Conservation (phyloP, 2,329 filamentous ascomycete genomes). For the Beauveria bassiana region DNA sequence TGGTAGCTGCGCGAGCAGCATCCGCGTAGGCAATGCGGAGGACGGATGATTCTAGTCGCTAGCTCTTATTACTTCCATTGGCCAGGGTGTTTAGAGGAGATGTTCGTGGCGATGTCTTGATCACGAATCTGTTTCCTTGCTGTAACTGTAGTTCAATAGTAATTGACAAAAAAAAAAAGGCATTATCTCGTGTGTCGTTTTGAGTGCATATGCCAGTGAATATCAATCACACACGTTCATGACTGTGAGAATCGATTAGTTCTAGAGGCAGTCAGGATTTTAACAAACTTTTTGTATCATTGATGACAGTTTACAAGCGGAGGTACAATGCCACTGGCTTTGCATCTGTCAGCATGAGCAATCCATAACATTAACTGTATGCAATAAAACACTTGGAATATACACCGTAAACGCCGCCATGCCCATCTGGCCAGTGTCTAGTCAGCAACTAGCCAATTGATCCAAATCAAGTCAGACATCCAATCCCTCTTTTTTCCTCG, state of each 20-base stretch:
- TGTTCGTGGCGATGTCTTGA: neutral
- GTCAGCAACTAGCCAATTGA: constrained; percentile 12
- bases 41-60: neutral
- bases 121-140: constrained; percentile 4
- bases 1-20: neutral
- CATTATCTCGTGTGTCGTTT: too few species aligned
- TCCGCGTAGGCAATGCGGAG: constrained; percentile 2
- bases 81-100: neutral
- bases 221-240: too few species aligned
- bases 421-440: constrained; percentile 21
- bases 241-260: too few species aligned
- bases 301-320: too few species aligned
- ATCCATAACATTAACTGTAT: constrained; percentile 8
- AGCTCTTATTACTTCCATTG: neutral
- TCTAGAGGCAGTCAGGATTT: too few species aligned
- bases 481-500: constrained; percentile 12
- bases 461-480: constrained; percentile 24
- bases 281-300: too few species aligned
- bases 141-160: constrained; percentile 10
- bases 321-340: too few species aligned
- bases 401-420: constrained; percentile 24
- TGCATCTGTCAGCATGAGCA: neutral
- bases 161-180: neutral
- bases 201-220: too few species aligned
- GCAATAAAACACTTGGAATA: constrained; percentile 7